Conservation (phyloP, 495 filamentous ascomycete species). For the Saxophila tyrrhenica region DNA sequence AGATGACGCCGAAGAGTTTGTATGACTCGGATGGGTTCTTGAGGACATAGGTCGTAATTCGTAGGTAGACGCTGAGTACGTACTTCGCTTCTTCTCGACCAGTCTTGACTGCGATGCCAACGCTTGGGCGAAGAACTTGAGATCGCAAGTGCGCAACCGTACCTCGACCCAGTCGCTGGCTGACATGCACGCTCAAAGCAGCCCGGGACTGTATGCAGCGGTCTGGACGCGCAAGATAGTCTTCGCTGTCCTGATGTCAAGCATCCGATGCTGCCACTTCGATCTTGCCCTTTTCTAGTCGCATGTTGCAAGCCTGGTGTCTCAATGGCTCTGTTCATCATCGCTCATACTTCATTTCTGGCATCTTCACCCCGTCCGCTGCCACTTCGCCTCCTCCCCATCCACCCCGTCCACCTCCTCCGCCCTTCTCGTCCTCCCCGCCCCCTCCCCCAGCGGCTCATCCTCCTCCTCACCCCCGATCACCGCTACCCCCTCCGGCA, state of each 20-base stretch:
- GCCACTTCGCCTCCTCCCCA: slow-evolving; percentile 48
- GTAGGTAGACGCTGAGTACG: neutral
- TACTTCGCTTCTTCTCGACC: neutral
- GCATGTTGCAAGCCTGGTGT: no score
- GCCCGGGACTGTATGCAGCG: no score
- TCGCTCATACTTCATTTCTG: neutral
- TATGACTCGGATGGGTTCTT: slow-evolving; percentile 38
- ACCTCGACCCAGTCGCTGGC: no score
- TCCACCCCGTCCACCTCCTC: slow-evolving; percentile 23
- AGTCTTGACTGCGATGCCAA: no score
- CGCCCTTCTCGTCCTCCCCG: slow-evolving; percentile 49
- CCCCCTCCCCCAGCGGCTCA: slow-evolving; percentile 36
- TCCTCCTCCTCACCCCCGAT: slow-evolving; percentile 22
- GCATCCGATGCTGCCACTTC: no score
- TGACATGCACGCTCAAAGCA: no score
- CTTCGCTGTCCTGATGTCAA: no score
- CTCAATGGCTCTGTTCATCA: no score
- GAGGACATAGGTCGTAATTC: slow-evolving; percentile 24
- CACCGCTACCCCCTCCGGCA: slow-evolving; percentile 30
- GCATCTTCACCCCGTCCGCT: slow-evolving; percentile 40
- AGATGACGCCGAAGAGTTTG: slow-evolving; percentile 22
- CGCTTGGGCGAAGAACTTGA: no score
- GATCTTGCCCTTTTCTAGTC: no score
- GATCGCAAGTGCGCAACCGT: no score
- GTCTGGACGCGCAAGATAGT: no score